Percentiles rank a stretch among this genome's conserved stretches.
These are phyloP conservation scores for Russula abietina DNA, from an alignment of 768 basidiomycete species.

Conservation along the genomic window DNA sequence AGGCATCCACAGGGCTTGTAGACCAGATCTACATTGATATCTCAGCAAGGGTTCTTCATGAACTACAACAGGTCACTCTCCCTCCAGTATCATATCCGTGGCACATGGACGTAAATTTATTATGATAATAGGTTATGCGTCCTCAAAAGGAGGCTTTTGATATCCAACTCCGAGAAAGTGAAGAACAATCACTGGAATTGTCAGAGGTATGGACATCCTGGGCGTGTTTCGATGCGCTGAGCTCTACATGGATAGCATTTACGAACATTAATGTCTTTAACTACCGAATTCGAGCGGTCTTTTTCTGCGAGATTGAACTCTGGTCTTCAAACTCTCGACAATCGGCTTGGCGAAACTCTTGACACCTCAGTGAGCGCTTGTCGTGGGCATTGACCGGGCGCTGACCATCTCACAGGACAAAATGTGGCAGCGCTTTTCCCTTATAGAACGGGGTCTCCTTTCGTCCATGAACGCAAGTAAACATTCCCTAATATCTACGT, in stretches of 20 bases:
- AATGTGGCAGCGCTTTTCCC: constrained; percentile 12
- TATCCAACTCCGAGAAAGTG: constrained; percentile 13
- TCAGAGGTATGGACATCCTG: constrained; percentile 7
- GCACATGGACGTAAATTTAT: background rate
- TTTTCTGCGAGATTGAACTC: constrained; percentile 11
- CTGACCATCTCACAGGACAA: constrained; percentile 9
- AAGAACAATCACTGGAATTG: constrained; percentile 8
- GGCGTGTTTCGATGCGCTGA: background rate
- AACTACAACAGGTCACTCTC: constrained; percentile 12
- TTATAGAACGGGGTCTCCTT: constrained; percentile 10
- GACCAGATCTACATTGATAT: constrained; percentile 15
- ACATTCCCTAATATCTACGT: background rate
- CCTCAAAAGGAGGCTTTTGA: constrained; percentile 12
- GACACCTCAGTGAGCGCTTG: constrained; percentile 5
- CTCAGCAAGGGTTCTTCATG: constrained; percentile 6
- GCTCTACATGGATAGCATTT: constrained; percentile 1
- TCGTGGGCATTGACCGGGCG: background rate
- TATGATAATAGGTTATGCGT: constrained; percentile 7
- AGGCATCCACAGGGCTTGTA: background rate
- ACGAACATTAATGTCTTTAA: constrained; percentile 4
- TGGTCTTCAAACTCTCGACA: constrained; percentile 4
- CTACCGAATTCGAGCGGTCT: constrained; percentile 14
- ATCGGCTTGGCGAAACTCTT: constrained; percentile 1
- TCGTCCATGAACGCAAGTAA: constrained; percentile 13
- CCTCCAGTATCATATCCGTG: background rate